Evolutionary conservation across 2,329 filamentous ascomycete genomes (phyloP).

Genomic region (Amphichorda felina): DNA sequence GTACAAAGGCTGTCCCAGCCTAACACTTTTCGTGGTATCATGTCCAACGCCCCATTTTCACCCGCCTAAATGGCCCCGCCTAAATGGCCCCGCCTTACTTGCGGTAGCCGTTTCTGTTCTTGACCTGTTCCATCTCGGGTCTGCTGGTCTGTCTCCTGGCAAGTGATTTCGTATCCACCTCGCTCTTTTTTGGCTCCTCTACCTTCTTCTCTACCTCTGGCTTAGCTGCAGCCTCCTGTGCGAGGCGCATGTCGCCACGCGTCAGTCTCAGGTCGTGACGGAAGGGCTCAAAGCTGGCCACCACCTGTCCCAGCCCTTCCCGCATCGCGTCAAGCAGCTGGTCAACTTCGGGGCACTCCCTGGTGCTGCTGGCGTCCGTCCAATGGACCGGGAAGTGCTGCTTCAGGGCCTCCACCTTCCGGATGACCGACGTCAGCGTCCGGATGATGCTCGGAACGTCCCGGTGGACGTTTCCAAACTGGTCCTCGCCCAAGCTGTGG

Average conservation of each 20-base stretch:
- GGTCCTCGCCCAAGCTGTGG: slow-evolving; percentile 67
- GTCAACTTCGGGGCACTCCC: slow-evolving; percentile 55
- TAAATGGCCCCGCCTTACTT: too few species aligned
- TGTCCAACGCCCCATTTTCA: neutral
- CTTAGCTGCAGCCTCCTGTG: slow-evolving; percentile 47
- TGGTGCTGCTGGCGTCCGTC: slow-evolving; percentile 57
- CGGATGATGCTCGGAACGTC: slow-evolving; percentile 67
- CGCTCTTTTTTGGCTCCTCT: slow-evolving; percentile 6
- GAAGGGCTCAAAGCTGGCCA: slow-evolving; percentile 66
- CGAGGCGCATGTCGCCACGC: slow-evolving; percentile 59
- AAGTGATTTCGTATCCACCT: slow-evolving; percentile 1
- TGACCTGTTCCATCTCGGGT: slow-evolving; percentile 17
- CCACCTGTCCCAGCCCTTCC: slow-evolving; percentile 49
- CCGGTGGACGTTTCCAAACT: slow-evolving; percentile 73
- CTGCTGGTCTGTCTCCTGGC: slow-evolving; percentile 1
- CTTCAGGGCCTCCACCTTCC: slow-evolving; percentile 58
- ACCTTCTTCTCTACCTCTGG: slow-evolving; percentile 3
- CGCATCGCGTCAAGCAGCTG: slow-evolving; percentile 54
- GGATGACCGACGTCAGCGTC: slow-evolving; percentile 57
- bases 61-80: neutral
- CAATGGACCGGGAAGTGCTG: slow-evolving; percentile 53
- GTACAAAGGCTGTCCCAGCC: too few species aligned
- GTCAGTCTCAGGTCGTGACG: slow-evolving; percentile 58
- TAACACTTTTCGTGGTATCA: slow-evolving; percentile 2
- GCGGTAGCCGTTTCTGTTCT: neutral